A percentile compares a stretch with the other conserved stretches of the same genome.
Evolutionary conservation across 2,329 filamentous ascomycete genomes (phyloP).

Genomic region (Hypoxylon sp.): DNA sequence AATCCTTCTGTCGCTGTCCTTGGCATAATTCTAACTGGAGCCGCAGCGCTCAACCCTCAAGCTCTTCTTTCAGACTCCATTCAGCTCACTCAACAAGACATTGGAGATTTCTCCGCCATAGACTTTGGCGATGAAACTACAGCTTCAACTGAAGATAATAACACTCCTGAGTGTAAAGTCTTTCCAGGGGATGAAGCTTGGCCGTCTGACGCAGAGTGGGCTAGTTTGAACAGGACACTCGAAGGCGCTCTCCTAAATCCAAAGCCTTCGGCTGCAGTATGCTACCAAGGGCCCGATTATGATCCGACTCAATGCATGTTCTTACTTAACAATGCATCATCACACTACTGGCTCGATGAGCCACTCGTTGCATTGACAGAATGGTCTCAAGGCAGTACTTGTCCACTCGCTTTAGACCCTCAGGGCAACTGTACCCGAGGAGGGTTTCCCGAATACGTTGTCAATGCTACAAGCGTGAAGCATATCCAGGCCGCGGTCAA

Average conservation of each 20-base stretch:
- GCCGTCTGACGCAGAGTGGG: slow-evolving; percentile 50
- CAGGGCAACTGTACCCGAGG: slow-evolving; percentile 55
- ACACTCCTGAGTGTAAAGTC: slow-evolving; percentile 43
- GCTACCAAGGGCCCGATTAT: slow-evolving; percentile 51
- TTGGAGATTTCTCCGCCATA: slow-evolving; percentile 42
- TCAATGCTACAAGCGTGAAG: slow-evolving; percentile 56
- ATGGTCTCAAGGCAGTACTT: slow-evolving; percentile 56
- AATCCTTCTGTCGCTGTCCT: slow-evolving; percentile 19
- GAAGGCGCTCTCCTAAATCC: slow-evolving; percentile 53
- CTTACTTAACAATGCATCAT: slow-evolving; percentile 45
- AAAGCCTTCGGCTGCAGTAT: slow-evolving; percentile 51
- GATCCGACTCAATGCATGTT: slow-evolving; percentile 49
- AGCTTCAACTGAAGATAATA: background rate
- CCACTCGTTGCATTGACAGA: slow-evolving; percentile 52
- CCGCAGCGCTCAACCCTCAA: slow-evolving; percentile 15
- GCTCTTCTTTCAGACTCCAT: slow-evolving; percentile 32
- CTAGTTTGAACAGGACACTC: slow-evolving; percentile 49
- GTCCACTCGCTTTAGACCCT: slow-evolving; percentile 46
- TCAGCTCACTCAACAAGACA: slow-evolving; percentile 39
- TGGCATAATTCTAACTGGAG: slow-evolving; percentile 13
- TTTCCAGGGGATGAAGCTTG: slow-evolving; percentile 50
- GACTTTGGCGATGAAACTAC: slow-evolving; percentile 42
- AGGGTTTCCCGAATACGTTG: slow-evolving; percentile 56
- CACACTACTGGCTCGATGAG: slow-evolving; percentile 54
- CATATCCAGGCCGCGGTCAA: slow-evolving; percentile 56